A percentile compares a stretch with the other conserved stretches of the same genome.
phyloP scores from a whole-genome alignment of 1,139 yeast genomes.

The Kurtzmaniella quercitrusa region DNA sequence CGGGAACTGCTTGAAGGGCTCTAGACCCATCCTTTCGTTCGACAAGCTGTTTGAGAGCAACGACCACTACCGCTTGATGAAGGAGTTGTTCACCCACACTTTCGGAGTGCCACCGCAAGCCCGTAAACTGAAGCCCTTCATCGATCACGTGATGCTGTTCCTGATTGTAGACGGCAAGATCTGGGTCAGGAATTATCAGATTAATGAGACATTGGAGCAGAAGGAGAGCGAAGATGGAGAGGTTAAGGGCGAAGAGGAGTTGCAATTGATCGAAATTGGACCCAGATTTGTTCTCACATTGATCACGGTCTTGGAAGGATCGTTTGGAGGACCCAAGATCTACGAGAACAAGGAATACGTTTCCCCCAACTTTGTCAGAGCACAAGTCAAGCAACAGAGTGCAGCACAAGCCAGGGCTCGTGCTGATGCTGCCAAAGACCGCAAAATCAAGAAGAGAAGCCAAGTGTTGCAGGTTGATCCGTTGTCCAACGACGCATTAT shows the following conservation, averaged over 20 bases:
- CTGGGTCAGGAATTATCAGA: slow-evolving; percentile 96
- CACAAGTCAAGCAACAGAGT: slow-evolving; percentile 75
- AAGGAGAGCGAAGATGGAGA: slow-evolving; percentile 43
- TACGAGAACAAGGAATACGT: slow-evolving; percentile 96
- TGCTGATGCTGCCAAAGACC: slow-evolving; percentile 72
- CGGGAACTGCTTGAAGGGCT: slow-evolving; percentile 93
- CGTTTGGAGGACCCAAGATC: slow-evolving; percentile 96
- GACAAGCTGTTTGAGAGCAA: slow-evolving; percentile 61
- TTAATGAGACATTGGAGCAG: slow-evolving; percentile 62
- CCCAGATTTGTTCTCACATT: slow-evolving; percentile 94
- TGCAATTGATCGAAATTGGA: slow-evolving; percentile 88
- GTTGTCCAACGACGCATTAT: slow-evolving; percentile 71
- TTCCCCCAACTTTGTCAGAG: slow-evolving; percentile 91
- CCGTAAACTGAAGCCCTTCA: slow-evolving; percentile 90
- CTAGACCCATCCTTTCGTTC: slow-evolving; percentile 91
- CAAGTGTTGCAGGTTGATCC: slow-evolving; percentile 78
- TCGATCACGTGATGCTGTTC: slow-evolving; percentile 93
- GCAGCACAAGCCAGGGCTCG: slow-evolving; percentile 79
- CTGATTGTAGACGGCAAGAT: slow-evolving; percentile 89
- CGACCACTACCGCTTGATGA: slow-evolving; percentile 69
- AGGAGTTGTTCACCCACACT: slow-evolving; percentile 79
- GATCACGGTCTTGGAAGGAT: slow-evolving; percentile 90
- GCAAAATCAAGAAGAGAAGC: slow-evolving; percentile 73
- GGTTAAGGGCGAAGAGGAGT: slow-evolving; percentile 43
- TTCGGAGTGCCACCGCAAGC: slow-evolving; percentile 97